Conservation (phyloP, 1,284 basidiomycete genomes). For the Gomphus bonarii region DNA sequence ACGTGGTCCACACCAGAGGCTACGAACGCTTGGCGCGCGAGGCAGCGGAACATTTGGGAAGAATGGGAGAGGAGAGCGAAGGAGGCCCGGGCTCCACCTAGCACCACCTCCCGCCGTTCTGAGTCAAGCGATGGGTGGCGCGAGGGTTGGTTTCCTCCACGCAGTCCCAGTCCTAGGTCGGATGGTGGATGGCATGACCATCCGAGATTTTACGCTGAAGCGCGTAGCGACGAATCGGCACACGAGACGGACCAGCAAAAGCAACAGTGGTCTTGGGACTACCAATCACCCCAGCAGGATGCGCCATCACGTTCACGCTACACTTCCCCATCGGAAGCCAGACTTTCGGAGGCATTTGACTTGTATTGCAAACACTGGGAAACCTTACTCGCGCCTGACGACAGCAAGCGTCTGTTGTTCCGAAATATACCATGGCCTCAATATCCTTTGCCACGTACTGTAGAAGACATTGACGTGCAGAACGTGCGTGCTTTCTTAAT, state of each 20-base stretch:
- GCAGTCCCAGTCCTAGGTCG: neutral
- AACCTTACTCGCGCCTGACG: neutral
- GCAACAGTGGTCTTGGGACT: neutral
- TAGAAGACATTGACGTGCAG: neutral
- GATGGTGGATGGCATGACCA: neutral
- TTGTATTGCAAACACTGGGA: neutral
- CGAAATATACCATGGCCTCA: slow-evolving; percentile 8
- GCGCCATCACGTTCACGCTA: neutral
- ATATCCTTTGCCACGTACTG: neutral
- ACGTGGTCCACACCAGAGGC: neutral
- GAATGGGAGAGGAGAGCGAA: neutral
- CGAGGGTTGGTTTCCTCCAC: neutral
- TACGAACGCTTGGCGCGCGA: neutral
- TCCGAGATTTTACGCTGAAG: neutral
- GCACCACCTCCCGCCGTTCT: neutral
- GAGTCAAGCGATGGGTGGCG: neutral
- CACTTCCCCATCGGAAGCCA: neutral
- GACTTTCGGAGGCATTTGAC: neutral
- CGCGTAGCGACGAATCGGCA: neutral
- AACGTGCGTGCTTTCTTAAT: neutral
- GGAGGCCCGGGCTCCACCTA: neutral
- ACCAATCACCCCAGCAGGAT: neutral
- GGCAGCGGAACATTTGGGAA: neutral
- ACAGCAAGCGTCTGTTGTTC: neutral
- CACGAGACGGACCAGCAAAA: too few relatives aligned